Conservation (phyloP, 179 eudicot species). For the Patellifolia procumbens region DNA sequence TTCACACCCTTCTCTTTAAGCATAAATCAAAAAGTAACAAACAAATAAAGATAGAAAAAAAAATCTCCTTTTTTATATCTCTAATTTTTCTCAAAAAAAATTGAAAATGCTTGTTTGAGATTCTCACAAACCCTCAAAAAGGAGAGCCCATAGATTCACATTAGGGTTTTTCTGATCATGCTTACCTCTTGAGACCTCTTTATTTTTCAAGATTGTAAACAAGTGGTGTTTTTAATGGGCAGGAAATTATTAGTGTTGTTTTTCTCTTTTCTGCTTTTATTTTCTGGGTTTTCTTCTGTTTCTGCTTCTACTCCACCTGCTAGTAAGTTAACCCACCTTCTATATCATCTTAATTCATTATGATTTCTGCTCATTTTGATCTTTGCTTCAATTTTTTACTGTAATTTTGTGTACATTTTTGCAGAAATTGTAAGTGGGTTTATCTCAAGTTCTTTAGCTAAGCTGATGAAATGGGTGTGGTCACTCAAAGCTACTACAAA, state of each 20-base stretch:
- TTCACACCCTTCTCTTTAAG: neutral
- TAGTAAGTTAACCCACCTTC: constrained; percentile 46
- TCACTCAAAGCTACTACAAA: constrained; percentile 81
- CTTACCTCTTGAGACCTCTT: constrained; percentile 12
- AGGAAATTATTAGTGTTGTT: constrained; percentile 38
- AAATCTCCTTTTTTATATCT: constrained; percentile 1
- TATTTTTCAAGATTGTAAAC: neutral
- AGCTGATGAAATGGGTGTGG: constrained; percentile 77
- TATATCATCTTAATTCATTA: neutral
- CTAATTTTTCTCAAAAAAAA: constrained; percentile 1
- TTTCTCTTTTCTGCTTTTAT: constrained; percentile 44
- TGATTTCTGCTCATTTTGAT: neutral
- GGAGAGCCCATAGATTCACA: constrained; percentile 23
- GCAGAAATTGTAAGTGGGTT: constrained; percentile 87
- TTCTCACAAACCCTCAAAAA: constrained; percentile 13
- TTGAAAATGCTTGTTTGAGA: constrained; percentile 23
- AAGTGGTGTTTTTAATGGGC: constrained; percentile 39
- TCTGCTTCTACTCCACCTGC: constrained; percentile 72
- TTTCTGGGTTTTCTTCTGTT: constrained; percentile 54
- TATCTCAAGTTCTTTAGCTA: constrained; percentile 63
- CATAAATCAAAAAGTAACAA: neutral
- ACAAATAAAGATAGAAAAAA: neutral
- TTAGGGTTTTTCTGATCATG: constrained; percentile 43
- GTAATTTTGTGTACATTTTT: constrained; percentile 17
- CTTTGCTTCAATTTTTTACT: constrained; percentile 4